Base-by-base conservation (phyloP, 345 rosid species). In the Eucalyptus grandis region DNA sequence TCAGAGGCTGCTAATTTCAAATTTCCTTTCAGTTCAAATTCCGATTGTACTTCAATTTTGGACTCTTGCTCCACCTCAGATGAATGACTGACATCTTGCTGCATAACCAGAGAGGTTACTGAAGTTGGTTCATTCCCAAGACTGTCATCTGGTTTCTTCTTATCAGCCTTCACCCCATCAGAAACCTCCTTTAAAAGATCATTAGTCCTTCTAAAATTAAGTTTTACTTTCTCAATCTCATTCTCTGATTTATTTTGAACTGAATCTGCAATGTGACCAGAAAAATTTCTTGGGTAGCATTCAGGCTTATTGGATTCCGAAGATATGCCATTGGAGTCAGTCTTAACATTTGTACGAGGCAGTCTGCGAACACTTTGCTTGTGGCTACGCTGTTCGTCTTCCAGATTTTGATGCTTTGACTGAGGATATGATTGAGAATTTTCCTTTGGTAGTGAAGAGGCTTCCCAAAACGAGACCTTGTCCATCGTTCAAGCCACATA, bases 401-500 rank as follows among this genome's bases (percentile, higher is more conserved):
- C 94, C 69, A 91, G 90, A 72, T 90, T 88, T 91, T 91, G 91
- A 89, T 88, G 85, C 82, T 92, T 21, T 89, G 90, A 86, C 87
- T 87, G 80, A 5, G 49, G 90, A 93, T 94, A 93, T 80, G 88
- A 87, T 90, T 87, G 90, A 88, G 93, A 80, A 86, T 86, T 93
- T 90, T 90, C 94, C 90, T 91, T 90, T 80, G 86, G 90, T 60
- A 91, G 92, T 43, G 93, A 90, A 91, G 90, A 91, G 67, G 93
- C 92, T 89, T 89, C 92, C 98, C 96, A 96, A 89, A 94, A 86
- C 69, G 92, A 89, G 93, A 93, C 12, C 67, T 91, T 44, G 97
- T 94, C 98, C 99, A 97, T 83, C 98, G 95, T 89, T 90, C 94
- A 89, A 96, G 93, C 99, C 99, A 97, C 86, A 92, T 92, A 92